These are phyloP conservation scores for Noccaea bulbosa DNA, from an alignment of 345 rosid species.

Conservation along the genomic window DNA sequence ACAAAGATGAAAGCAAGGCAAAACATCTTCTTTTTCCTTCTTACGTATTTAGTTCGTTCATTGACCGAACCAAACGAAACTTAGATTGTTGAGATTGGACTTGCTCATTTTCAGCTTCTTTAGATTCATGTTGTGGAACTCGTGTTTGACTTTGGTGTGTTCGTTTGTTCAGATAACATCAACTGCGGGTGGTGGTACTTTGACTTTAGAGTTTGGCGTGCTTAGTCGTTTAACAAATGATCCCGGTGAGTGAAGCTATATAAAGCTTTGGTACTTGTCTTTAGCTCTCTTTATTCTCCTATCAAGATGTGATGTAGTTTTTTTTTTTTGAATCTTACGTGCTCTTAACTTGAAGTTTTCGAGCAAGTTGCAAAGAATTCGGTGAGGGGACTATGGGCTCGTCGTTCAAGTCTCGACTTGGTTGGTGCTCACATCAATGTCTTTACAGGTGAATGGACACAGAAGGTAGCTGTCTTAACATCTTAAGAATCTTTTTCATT, in stretches of 20 bases:
- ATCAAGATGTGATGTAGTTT: conserved; percentile 11
- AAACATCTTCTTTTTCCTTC: conserved; percentile 18
- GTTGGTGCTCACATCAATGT: conserved; percentile 99
- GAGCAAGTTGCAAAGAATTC: conserved; percentile 97
- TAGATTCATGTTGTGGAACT: conserved; percentile 3
- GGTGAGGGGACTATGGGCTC: conserved; percentile 91
- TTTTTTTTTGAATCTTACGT: neutral
- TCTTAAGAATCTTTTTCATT: neutral
- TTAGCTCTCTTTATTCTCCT: conserved; percentile 8
- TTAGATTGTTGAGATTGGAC: neutral
- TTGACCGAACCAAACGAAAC: conserved; percentile 4
- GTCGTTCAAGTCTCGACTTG: conserved; percentile 86
- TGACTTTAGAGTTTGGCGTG: conserved; percentile 94
- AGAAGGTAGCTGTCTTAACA: conserved; percentile 62
- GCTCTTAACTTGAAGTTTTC: conserved; percentile 57
- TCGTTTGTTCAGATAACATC: conserved; percentile 79
- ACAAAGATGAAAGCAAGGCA: conserved; percentile 98
- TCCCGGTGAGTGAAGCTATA: conserved; percentile 66
- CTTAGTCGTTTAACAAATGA: conserved; percentile 93
- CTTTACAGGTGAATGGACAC: conserved; percentile 99
- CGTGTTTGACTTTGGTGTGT: neutral
- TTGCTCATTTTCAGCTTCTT: neutral
- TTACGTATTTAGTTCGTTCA: conserved; percentile 15
- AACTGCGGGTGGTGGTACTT: conserved; percentile 98
- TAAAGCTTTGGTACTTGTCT: conserved; percentile 14